Evolutionary conservation across 768 basidiomycete genomes (phyloP), one percentile per base, ranked within the genome.

Genomic region (Naematelia aurantialba): DNA sequence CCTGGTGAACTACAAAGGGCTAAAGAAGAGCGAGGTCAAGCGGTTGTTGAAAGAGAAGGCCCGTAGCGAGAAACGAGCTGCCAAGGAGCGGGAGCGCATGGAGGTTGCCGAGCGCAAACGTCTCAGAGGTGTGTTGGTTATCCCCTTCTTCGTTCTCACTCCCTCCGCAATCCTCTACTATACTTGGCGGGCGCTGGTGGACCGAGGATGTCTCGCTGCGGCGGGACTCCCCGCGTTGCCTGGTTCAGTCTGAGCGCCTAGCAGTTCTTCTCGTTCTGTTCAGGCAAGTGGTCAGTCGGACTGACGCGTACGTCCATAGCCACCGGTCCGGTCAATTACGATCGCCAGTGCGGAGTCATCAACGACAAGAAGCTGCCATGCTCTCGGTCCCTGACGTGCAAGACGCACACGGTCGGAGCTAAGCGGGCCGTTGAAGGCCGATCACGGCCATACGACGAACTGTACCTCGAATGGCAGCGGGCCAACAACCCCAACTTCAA

Each of bases 401-500:
- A 99, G 78, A 91, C 94, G 4, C 94, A 99, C 74, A 88, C 90
- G 1, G 94, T 99, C 87, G 91, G 91, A 13, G 89, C 91, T 11
- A 99, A 99, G 78, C 88, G 94, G 17, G 85, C 88, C 8, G 93
- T 99, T 1, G 83, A 84, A 61, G 90, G 90, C 30, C 89, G 94
- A 3, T 88, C 89, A 0, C 83, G 87, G 53, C 76, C 79, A 5
- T 98, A 91, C 72, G 92, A 96, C 70, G 87, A 87, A 45, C 83
- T 99, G 2, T 82, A 93, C 17, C 82, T 90, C 24, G 93, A 97
- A 53, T 98, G 91, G 91, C 74, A 77, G 34, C 65, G 73, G 26
- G 56, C 58, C 47, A 65, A 74, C 60, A 74, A 75, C 55, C 72
- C 76, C 2, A 67, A 75, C 50, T 66, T 71, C 62, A 68, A 70